Evolutionary conservation across 2,329 filamentous ascomycete genomes (phyloP).

Genomic region (Trichoderma sp.): DNA sequence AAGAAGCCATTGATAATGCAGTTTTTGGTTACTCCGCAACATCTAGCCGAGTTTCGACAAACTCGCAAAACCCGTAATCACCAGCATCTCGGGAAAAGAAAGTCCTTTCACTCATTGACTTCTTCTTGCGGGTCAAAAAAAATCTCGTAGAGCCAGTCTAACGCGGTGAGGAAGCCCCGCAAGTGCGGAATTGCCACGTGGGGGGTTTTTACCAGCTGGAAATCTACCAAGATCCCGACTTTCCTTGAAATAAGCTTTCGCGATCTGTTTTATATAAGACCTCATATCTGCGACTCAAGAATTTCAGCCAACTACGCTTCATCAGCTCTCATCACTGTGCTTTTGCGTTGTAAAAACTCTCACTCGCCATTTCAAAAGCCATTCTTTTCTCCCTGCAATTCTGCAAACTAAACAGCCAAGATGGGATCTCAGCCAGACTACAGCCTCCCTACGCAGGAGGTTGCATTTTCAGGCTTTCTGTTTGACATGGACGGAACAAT

Average conservation of each 20-base stretch:
- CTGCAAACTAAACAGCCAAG: slow-evolving; percentile 20
- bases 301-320: neutral
- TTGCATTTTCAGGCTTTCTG: slow-evolving; percentile 58
- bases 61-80: neutral
- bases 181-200: slow-evolving; percentile 36
- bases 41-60: neutral
- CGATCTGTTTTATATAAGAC: slow-evolving; percentile 6
- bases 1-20: neutral
- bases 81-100: neutral
- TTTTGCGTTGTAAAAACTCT: neutral
- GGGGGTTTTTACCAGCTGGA: slow-evolving; percentile 20
- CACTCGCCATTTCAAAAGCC: neutral
- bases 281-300: neutral
- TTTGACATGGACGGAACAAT: slow-evolving; percentile 84
- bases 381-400: neutral
- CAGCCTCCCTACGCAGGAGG: slow-evolving; percentile 47
- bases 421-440: slow-evolving; percentile 44
- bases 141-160: neutral
- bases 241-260: slow-evolving; percentile 2
- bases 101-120: too few species aligned
- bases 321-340: neutral
- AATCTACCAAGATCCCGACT: neutral
- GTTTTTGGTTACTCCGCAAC: neutral
- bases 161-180: slow-evolving; percentile 20
- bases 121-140: neutral